Base-by-base conservation (phyloP, 805 yeast genomes). In the Wickerhamiella kurtzmanii region DNA sequence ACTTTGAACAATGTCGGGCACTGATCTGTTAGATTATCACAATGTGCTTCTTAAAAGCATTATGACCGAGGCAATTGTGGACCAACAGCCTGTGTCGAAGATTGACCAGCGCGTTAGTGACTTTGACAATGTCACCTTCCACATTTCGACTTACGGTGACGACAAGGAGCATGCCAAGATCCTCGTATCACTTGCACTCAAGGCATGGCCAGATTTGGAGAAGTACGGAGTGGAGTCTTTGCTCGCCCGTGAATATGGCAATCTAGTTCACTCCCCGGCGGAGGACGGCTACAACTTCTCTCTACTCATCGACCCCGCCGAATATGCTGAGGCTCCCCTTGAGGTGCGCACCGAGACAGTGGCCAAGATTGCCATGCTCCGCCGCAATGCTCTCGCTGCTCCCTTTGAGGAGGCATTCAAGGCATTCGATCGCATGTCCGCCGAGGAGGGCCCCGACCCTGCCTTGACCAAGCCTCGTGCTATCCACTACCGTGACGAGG, bases 91-190 rank as follows among this genome's bases (percentile, higher is more conserved):
- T 21, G 72, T 75, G 2, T 62, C 73, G 43, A 48, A 57, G 37
- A 70, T 86, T 52, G 96, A 92, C 65, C 77, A 96, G 63, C 79
- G 89, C 51, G 76, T 92, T 52, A 80, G 94, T 37, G 99, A 92
- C 68, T 92, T 92, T 58, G 99, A 92, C 65, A 86, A 86, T 67
- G 94, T 96, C 44, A 83, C 92, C 25, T 88, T 83, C 66, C 97
- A 89, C 64, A 71, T 92, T 51, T 70, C 77, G 50, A 84, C 81
- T 66, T 64, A 79, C 35, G 25, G 25, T 25, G 41, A 38, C 25
- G 38, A 36, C 38, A 36, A 36, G 38, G 16, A 15, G 8, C 32
- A 25, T 11, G 9, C 32, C 6, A 58, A 74, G 61, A 65, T 86
- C 49, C 67, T 82, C 53, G 67, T 86, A 21, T 81, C 92, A 20